Percentiles rank a stretch among this genome's conserved stretches.
These are phyloP conservation scores for Zea mays DNA, from an alignment of 176 grass and related monocot species.

Conservation along the genomic window Zm-B73-REFERENCE-NAM-5.0 NC_050097.1:36154501-36155000, in stretches of 20 bases:
- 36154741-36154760: not conserved
- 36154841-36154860: slow-evolving; percentile 2
- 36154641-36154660: not conserved
- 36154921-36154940: slow-evolving; percentile 30
- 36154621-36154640: not conserved
- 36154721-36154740: not conserved
- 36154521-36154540: slow-evolving; percentile 1
- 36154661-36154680: not conserved
- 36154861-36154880: not conserved
- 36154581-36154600: not conserved
- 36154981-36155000: not conserved
- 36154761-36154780: slow-evolving; percentile 10
- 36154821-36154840: not conserved
- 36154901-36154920: not conserved
- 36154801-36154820: not conserved
- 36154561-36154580: slow-evolving; percentile 1
- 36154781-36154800: not conserved
- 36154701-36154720: not conserved
- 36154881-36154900: not conserved
- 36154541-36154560: slow-evolving; percentile 16
- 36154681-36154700: not conserved
- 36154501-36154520: slow-evolving; percentile 42
- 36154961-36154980: slow-evolving; percentile 15
- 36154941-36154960: not conserved
- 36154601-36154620: not conserved